Evolutionary conservation across 2,329 filamentous ascomycete species (phyloP).

Genomic region (Talaromyces sp.): DNA sequence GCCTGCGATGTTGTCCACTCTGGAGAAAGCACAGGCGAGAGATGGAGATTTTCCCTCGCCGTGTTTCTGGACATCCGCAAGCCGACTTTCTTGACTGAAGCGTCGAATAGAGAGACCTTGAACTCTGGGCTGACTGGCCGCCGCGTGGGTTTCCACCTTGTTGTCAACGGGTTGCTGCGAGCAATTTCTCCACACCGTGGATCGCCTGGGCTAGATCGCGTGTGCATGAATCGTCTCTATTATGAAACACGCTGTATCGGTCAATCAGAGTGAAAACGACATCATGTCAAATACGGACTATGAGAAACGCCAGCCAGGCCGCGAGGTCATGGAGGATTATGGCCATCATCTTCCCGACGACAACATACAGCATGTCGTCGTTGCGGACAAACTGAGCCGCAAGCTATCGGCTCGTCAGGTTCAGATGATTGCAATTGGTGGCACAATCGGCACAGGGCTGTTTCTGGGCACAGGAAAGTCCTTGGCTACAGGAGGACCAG

Average conservation of each 20-base stretch:
- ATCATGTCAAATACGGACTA: conserved; percentile 1
- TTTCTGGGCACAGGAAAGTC: conserved; percentile 36
- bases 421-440: conserved; percentile 48
- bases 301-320: conserved; percentile 2
- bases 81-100: background rate
- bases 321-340: background rate
- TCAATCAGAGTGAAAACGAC: background rate
- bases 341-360: conserved; percentile 2
- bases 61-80: background rate
- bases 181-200: background rate
- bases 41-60: background rate
- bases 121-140: background rate
- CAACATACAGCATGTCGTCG: conserved; percentile 14
- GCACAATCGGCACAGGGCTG: conserved; percentile 38
- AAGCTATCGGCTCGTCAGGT: conserved; percentile 53
- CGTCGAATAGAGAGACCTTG: background rate
- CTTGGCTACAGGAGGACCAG: conserved; percentile 30
- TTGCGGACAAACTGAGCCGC: conserved; percentile 47
- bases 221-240: background rate
- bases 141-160: background rate
- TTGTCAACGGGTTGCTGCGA: background rate
- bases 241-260: background rate
- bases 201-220: background rate
- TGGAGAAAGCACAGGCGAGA: background rate
- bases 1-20: background rate